Evolutionary conservation across 1,284 basidiomycete species (phyloP).

Genomic region (Ganoderma sinense): DNA sequence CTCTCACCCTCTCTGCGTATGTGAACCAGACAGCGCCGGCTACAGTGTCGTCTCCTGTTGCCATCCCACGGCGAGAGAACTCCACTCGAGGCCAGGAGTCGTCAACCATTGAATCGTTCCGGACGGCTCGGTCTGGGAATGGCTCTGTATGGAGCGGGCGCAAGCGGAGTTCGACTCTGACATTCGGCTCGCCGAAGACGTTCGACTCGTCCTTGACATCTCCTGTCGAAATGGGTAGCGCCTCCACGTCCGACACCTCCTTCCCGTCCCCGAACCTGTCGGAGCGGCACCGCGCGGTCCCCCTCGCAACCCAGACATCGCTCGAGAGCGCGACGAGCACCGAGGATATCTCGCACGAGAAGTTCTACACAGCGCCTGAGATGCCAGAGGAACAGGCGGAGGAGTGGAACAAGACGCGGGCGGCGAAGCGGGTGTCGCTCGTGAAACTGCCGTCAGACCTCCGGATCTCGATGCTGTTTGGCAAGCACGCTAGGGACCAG

Average conservation of each 20-base stretch:
- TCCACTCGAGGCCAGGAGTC: slow-evolving; percentile 44
- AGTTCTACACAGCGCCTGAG: slow-evolving; percentile 53
- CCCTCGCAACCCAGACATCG: slow-evolving; percentile 33
- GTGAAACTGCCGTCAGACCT: slow-evolving; percentile 73
- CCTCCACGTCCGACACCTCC: slow-evolving; percentile 24
- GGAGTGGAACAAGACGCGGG: slow-evolving; percentile 85
- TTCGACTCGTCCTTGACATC: slow-evolving; percentile 48
- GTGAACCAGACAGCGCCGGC: slow-evolving; percentile 40
- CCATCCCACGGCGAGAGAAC: slow-evolving; percentile 25
- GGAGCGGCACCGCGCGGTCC: slow-evolving; percentile 25
- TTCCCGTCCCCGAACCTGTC: slow-evolving; percentile 32
- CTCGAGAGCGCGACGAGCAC: slow-evolving; percentile 33
- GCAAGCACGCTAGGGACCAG: slow-evolving; percentile 33
- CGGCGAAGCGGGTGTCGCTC: slow-evolving; percentile 84
- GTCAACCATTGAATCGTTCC: slow-evolving; percentile 62
- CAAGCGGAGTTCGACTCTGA: slow-evolving; percentile 42
- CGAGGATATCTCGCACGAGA: slow-evolving; percentile 48
- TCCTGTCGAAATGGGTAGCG: slow-evolving; percentile 21
- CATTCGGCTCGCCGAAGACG: slow-evolving; percentile 37
- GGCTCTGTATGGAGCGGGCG: slow-evolving; percentile 27
- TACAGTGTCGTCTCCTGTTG: slow-evolving; percentile 27
- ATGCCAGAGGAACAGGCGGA: slow-evolving; percentile 72
- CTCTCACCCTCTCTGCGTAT: slow-evolving; percentile 53
- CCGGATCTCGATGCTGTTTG: slow-evolving; percentile 43
- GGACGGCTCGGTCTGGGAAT: slow-evolving; percentile 58